Evolutionary conservation across 345 rosid species (phyloP).

Genomic region (Melastoma malabathricum): DNA sequence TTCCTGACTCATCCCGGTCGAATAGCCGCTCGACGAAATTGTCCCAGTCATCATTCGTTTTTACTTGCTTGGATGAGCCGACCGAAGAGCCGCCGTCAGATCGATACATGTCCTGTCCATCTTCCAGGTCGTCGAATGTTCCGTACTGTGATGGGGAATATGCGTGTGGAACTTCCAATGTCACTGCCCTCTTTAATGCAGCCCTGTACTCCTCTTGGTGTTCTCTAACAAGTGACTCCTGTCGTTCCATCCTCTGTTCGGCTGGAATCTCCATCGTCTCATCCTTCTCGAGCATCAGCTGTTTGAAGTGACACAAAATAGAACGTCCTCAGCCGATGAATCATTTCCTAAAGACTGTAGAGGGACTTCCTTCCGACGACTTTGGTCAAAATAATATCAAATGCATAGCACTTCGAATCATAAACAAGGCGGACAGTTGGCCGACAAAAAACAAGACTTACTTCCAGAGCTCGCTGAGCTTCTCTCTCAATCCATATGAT

Average conservation of each 20-base stretch:
- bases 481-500: constrained; percentile 87
- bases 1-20: constrained; percentile 58
- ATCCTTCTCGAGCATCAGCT: constrained; percentile 78
- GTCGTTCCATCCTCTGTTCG: constrained; percentile 83
- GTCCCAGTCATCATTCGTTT: constrained; percentile 49
- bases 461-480: constrained; percentile 64
- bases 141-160: constrained; percentile 54
- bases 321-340: neutral
- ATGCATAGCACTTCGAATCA: too few species aligned
- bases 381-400: too few species aligned
- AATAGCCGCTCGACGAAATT: constrained; percentile 58
- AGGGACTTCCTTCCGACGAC: too few species aligned
- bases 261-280: constrained; percentile 48
- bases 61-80: constrained; percentile 16
- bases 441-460: constrained; percentile 19
- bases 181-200: constrained; percentile 75
- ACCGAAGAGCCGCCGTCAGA: constrained; percentile 26
- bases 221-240: constrained; percentile 55
- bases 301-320: neutral
- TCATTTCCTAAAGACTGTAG: neutral
- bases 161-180: constrained; percentile 65
- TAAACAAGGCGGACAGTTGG: too few species aligned
- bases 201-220: constrained; percentile 64
- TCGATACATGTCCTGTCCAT: constrained; percentile 19
- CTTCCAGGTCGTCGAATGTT: constrained; percentile 49